phyloP scores from a whole-genome alignment of 768 basidiomycete species.

The Rhodosporidiobolus odoratus region DNA sequence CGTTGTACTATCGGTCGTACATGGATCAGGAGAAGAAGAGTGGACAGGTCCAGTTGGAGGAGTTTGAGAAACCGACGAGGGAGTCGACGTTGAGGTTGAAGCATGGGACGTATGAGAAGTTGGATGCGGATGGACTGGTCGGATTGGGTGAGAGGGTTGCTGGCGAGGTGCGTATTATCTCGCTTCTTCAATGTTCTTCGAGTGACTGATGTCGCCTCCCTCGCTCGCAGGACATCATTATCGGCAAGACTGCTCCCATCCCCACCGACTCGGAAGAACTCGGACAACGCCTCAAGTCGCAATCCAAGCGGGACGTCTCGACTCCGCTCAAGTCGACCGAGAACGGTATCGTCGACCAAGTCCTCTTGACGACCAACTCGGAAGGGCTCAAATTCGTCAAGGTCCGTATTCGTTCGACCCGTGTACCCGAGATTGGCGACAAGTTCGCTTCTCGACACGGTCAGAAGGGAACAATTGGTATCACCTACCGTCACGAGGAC shows the following conservation, averaged over 20 bases:
- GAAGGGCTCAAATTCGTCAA: slow-evolving; percentile 98
- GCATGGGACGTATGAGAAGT: slow-evolving; percentile 95
- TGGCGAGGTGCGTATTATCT: slow-evolving; percentile 56
- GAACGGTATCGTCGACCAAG: slow-evolving; percentile 95
- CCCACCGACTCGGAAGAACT: slow-evolving; percentile 95
- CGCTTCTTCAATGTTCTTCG: not conserved
- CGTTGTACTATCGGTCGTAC: slow-evolving; percentile 96
- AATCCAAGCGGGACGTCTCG: slow-evolving; percentile 91
- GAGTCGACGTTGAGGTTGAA: slow-evolving; percentile 94
- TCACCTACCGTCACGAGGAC: slow-evolving; percentile 98
- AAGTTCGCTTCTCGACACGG: slow-evolving; percentile 99
- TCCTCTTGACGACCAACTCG: slow-evolving; percentile 88
- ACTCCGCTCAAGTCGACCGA: slow-evolving; percentile 97
- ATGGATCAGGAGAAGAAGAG: slow-evolving; percentile 98
- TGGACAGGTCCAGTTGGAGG: slow-evolving; percentile 83
- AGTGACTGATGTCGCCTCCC: not conserved
- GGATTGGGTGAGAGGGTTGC: slow-evolving; percentile 89
- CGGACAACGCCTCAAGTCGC: slow-evolving; percentile 86
- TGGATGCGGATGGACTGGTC: slow-evolving; percentile 93
- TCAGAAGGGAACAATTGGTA: slow-evolving; percentile 99
- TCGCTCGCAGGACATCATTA: slow-evolving; percentile 73
- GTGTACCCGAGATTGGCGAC: slow-evolving; percentile 96
- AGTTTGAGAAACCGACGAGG: slow-evolving; percentile 92
- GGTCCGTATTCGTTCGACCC: slow-evolving; percentile 88
- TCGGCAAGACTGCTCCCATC: slow-evolving; percentile 96